Conservation (phyloP, 2,329 filamentous ascomycete genomes). For the Fusarium transvaalense region DNA sequence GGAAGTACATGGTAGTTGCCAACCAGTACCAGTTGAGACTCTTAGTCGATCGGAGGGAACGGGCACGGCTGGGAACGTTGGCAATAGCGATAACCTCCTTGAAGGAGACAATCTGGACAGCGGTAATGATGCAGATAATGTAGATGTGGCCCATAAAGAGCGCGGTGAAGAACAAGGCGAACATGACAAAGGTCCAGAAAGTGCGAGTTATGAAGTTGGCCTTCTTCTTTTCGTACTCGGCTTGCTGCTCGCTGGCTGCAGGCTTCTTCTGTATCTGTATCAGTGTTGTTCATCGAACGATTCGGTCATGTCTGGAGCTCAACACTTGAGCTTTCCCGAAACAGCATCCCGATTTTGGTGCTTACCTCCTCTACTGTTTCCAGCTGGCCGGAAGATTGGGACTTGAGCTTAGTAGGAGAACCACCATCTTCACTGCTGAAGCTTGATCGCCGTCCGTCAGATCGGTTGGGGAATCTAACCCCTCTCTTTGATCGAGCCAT, state of each 20-base stretch:
- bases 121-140: constrained; percentile 92
- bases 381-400: constrained; percentile 49
- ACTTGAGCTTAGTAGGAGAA: constrained; percentile 50
- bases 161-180: constrained; percentile 87
- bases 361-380: constrained; percentile 55
- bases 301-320: background rate
- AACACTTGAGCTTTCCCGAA: background rate
- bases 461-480: constrained; percentile 66
- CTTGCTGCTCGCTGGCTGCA: constrained; percentile 57
- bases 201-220: constrained; percentile 96
- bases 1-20: constrained; percentile 98
- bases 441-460: constrained; percentile 73
- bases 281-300: background rate
- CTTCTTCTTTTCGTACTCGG: constrained; percentile 98
- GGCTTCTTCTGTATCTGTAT: constrained; percentile 57
- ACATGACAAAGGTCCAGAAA: constrained; percentile 99
- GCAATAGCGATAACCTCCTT: constrained; percentile 99
- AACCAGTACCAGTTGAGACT: constrained; percentile 99
- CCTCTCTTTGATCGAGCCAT: constrained; percentile 62
- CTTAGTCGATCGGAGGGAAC: constrained; percentile 93
- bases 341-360: background rate
- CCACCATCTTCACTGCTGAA: constrained; percentile 73
- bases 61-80: constrained; percentile 90
- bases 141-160: constrained; percentile 98
- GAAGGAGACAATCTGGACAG: constrained; percentile 96